A percentile compares a stretch with the other conserved stretches of the same genome.
Evolutionary conservation across 352 stramenopile genomes (phyloP).

Genomic region (Globisporangium uncinulatum): DNA sequence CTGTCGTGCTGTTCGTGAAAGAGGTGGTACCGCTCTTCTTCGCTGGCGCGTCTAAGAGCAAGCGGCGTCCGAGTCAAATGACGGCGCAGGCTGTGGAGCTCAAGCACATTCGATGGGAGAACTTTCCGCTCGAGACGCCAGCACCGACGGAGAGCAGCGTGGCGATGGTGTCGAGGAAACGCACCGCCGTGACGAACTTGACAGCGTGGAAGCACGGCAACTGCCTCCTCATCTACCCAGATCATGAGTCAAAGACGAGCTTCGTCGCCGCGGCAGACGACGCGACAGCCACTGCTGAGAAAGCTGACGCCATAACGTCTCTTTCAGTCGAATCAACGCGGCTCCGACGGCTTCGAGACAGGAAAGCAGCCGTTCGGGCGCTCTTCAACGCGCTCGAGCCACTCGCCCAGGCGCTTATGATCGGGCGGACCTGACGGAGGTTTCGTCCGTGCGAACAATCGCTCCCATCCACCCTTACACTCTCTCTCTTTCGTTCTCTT

Average conservation of each 20-base stretch:
- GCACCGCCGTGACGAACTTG: slow-evolving; percentile 13
- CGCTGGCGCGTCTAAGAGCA: background rate
- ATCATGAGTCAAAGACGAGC: background rate
- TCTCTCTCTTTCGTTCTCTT: too few relatives aligned
- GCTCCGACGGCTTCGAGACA: slow-evolving; percentile 1
- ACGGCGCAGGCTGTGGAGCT: slow-evolving; percentile 2
- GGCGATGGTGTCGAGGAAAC: too few relatives aligned
- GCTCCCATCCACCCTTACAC: too few relatives aligned
- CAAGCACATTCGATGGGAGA: slow-evolving; percentile 10
- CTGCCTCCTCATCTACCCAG: slow-evolving; percentile 31
- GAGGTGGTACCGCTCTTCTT: slow-evolving; percentile 9
- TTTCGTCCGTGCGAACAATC: too few relatives aligned
- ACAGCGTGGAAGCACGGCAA: slow-evolving; percentile 22
- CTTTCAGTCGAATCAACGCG: background rate
- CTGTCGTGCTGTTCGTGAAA: slow-evolving; percentile 11
- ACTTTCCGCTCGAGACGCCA: slow-evolving; percentile 5
- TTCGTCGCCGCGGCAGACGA: background rate
- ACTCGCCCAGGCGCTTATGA: slow-evolving; percentile 23
- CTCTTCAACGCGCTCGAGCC: slow-evolving; percentile 23
- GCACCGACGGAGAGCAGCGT: too few relatives aligned
- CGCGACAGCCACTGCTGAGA: slow-evolving; percentile 10
- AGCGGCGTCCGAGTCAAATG: background rate
- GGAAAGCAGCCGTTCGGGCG: slow-evolving; percentile 10
- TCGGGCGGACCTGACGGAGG: slow-evolving; percentile 3
- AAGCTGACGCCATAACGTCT: background rate